These are phyloP conservation scores for Pseudopithomyces maydicus DNA, from an alignment of 2,329 filamentous ascomycete genomes.

Conservation along the genomic window DNA sequence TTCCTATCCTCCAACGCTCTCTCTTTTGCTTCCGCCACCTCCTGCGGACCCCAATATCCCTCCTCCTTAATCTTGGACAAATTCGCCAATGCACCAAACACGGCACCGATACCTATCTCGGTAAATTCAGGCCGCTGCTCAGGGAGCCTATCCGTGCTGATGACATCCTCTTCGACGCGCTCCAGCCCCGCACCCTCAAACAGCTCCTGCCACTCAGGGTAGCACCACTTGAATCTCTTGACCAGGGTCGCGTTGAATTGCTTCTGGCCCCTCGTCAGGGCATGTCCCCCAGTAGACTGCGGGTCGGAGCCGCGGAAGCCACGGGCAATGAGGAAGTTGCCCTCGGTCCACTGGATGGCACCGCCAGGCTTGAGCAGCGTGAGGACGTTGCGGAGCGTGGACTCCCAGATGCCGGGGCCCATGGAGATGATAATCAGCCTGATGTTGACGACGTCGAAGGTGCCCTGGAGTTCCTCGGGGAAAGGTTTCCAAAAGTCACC, in stretches of 20 bases:
- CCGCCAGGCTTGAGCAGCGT: slow-evolving; percentile 36
- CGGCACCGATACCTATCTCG: slow-evolving; percentile 32
- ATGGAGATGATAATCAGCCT: slow-evolving; percentile 36
- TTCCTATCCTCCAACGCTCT: slow-evolving; percentile 27
- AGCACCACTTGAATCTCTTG: slow-evolving; percentile 30
- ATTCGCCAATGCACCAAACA: slow-evolving; percentile 32
- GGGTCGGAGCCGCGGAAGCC: slow-evolving; percentile 22
- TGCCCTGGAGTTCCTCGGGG: slow-evolving; percentile 27
- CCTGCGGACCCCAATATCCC: slow-evolving; percentile 28
- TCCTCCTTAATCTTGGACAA: slow-evolving; percentile 23
- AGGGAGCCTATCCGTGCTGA: slow-evolving; percentile 30
- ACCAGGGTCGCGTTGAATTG: slow-evolving; percentile 27
- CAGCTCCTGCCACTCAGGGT: slow-evolving; percentile 22
- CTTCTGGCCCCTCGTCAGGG: slow-evolving; percentile 24
- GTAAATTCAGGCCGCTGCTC: slow-evolving; percentile 33
- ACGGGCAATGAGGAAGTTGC: slow-evolving; percentile 28
- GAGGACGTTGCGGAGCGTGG: slow-evolving; percentile 27
- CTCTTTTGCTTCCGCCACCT: slow-evolving; percentile 22
- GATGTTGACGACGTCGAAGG: slow-evolving; percentile 38
- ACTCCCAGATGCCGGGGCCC: slow-evolving; percentile 28
- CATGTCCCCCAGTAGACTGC: slow-evolving; percentile 19
- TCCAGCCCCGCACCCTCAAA: slow-evolving; percentile 24
- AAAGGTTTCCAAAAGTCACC: slow-evolving; percentile 36
- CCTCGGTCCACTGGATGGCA: slow-evolving; percentile 36
- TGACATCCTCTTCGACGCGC: slow-evolving; percentile 28